Evolutionary conservation across 768 basidiomycete species (phyloP).

Genomic region (Phallus indusiatus): DNA sequence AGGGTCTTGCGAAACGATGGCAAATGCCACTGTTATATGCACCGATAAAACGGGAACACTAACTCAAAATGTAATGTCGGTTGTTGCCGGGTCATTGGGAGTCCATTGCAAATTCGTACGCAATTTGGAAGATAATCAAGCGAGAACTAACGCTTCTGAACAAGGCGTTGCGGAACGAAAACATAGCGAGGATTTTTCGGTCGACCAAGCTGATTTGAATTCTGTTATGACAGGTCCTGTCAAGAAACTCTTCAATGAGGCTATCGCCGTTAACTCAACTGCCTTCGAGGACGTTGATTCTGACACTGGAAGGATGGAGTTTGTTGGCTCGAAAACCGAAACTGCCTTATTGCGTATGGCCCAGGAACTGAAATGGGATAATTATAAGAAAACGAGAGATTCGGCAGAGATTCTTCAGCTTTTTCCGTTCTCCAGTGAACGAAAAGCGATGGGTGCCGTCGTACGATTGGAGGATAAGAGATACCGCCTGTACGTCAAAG

Average conservation of each 20-base stretch:
- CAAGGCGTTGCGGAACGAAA: constrained; percentile 31
- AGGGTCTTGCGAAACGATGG: constrained; percentile 98
- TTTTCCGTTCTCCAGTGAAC: constrained; percentile 88
- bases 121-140: constrained; percentile 58
- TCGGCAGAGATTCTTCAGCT: constrained; percentile 60
- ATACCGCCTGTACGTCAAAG: constrained; percentile 78
- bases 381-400: constrained; percentile 62
- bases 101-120: constrained; percentile 92
- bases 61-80: constrained; percentile 90
- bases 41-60: constrained; percentile 97
- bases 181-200: constrained; percentile 67
- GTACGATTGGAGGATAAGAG: constrained; percentile 42
- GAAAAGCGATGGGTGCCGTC: constrained; percentile 93
- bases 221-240: constrained; percentile 50
- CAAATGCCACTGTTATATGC: constrained; percentile 90
- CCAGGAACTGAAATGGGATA: constrained; percentile 66
- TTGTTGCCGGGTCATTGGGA: constrained; percentile 93
- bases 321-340: constrained; percentile 94
- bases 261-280: constrained; percentile 87
- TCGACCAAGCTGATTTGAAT: constrained; percentile 71
- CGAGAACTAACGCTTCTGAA: constrained; percentile 64
- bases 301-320: constrained; percentile 47
- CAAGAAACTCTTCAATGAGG: constrained; percentile 63
- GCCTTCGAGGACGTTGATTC: constrained; percentile 80
- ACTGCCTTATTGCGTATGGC: constrained; percentile 83